phyloP scores from a whole-genome alignment of 257 asterid genomes.

The Haberlea rhodopensis region DNA sequence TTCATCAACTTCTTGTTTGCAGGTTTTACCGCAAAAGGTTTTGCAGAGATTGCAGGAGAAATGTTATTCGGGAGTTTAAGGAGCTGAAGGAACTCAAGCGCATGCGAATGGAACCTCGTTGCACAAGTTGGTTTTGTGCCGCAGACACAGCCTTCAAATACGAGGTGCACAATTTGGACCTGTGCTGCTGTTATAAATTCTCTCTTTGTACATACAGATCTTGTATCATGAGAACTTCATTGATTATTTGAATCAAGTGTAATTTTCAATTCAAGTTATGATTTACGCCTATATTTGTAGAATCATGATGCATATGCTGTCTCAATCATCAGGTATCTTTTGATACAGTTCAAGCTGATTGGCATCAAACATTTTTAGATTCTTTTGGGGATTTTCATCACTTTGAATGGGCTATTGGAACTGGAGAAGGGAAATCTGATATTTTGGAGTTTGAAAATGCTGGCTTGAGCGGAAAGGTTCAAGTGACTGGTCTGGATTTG shows the following conservation, averaged over 20 bases:
- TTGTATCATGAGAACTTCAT: conserved; percentile 8
- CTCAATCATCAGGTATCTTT: conserved; percentile 66
- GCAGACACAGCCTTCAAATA: conserved; percentile 92
- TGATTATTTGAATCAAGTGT: conserved; percentile 15
- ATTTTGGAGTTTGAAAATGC: conserved; percentile 87
- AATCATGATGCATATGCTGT: conserved; percentile 32
- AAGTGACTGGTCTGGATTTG: conserved; percentile 84
- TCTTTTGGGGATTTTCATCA: conserved; percentile 69
- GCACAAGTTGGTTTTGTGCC: conserved; percentile 93
- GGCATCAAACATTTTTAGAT: conserved; percentile 82
- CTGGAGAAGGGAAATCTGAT: conserved; percentile 93
- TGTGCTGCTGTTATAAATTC: conserved; percentile 3
- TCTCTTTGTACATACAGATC: conserved; percentile 19
- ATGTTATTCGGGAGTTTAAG: conserved; percentile 94
- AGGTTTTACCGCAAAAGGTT: conserved; percentile 98
- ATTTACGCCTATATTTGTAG: conserved; percentile 16
- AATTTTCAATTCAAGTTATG: conserved; percentile 6
- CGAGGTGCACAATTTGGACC: conserved; percentile 56
- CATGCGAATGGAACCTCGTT: conserved; percentile 74
- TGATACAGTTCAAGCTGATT: conserved; percentile 86
- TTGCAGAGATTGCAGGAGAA: conserved; percentile 97
- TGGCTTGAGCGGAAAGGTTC: conserved; percentile 78
- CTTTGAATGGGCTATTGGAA: conserved; percentile 98
- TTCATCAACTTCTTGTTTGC: conserved; percentile 30
- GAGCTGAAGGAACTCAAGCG: conserved; percentile 95